These are phyloP conservation scores for Pichia pseudocactophila DNA, from an alignment of 805 yeast species.

Conservation along the genomic window DNA sequence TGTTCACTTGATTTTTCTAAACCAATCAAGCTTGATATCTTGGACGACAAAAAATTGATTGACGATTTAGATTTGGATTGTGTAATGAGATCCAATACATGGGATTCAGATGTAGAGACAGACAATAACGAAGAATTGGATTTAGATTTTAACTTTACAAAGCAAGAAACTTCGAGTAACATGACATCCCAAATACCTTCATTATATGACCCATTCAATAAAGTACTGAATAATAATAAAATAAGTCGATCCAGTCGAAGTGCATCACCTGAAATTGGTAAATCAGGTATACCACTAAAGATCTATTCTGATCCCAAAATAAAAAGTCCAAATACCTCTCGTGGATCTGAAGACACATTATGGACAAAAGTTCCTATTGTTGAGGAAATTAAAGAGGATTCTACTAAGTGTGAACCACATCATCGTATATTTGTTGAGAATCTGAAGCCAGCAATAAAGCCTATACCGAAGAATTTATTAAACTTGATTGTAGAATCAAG, in stretches of 20 bases:
- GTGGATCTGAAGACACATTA: slow-evolving; percentile 6
- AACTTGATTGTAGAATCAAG: slow-evolving; percentile 53
- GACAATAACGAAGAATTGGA: slow-evolving; percentile 16
- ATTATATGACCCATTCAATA: slow-evolving; percentile 4
- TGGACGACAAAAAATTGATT: slow-evolving; percentile 2
- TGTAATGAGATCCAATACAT: slow-evolving; percentile 13
- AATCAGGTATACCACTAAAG: slow-evolving; percentile 3
- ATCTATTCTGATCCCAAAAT: slow-evolving; percentile 2
- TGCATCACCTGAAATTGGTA: neutral
- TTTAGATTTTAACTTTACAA: slow-evolving; percentile 17
- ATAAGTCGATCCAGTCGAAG: neutral
- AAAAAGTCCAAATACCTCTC: slow-evolving; percentile 6
- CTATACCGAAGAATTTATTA: slow-evolving; percentile 22
- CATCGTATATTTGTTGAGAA: slow-evolving; percentile 17
- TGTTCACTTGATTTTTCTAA: slow-evolving; percentile 5
- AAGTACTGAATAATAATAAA: neutral
- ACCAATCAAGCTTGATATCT: slow-evolving; percentile 5
- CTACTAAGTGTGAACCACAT: slow-evolving; percentile 34
- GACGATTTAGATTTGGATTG: slow-evolving; percentile 13
- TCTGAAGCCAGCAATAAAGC: slow-evolving; percentile 28
- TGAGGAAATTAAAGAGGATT: neutral
- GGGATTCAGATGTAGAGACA: slow-evolving; percentile 11
- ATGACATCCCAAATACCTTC: slow-evolving; percentile 1
- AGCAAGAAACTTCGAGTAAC: neutral
- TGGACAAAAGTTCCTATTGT: neutral